phyloP scores from a whole-genome alignment of 192 early-diverging fungal genomes.

The Gonapodya prolifera region DNA sequence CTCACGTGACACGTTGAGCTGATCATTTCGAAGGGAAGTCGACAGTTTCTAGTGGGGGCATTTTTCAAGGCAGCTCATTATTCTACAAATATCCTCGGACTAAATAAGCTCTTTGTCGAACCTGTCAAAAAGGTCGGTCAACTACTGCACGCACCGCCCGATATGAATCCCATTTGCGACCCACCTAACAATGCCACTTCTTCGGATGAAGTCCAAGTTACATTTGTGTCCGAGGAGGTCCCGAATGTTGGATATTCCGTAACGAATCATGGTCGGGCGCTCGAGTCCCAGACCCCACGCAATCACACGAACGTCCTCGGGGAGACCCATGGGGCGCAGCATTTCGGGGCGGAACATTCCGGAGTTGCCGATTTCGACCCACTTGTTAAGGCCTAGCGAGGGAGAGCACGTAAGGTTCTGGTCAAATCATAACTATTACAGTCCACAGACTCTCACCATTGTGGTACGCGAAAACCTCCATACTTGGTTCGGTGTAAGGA shows the following conservation, averaged over 20 bases:
- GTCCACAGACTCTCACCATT: conserved; percentile 22
- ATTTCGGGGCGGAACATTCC: conserved; percentile 99
- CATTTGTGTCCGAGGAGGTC: conserved; percentile 89
- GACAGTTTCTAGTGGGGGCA: too few relatives aligned
- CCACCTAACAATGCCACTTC: too few relatives aligned
- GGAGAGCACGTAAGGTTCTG: not conserved
- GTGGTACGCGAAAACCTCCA: conserved; percentile 99
- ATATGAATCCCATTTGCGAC: too few relatives aligned
- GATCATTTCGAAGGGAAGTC: too few relatives aligned
- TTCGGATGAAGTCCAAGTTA: too few relatives aligned
- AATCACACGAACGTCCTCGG: conserved; percentile 86
- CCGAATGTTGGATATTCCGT: conserved; percentile 86
- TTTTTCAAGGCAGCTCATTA: too few relatives aligned
- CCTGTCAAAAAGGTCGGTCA: too few relatives aligned
- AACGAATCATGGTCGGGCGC: conserved; percentile 98
- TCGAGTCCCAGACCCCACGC: conserved; percentile 96
- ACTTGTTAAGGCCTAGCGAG: conserved; percentile 51
- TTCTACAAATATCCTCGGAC: too few relatives aligned
- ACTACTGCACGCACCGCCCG: too few relatives aligned
- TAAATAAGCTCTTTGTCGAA: too few relatives aligned
- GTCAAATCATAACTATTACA: not conserved
- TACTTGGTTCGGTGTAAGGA: conserved; percentile 98
- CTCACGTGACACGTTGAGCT: too few relatives aligned
- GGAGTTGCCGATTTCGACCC: conserved; percentile 95
- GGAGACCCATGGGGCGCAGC: conserved; percentile 88